Evolutionary conservation across 768 basidiomycete species (phyloP).

Genomic region (Leccinum pellstonianum): DNA sequence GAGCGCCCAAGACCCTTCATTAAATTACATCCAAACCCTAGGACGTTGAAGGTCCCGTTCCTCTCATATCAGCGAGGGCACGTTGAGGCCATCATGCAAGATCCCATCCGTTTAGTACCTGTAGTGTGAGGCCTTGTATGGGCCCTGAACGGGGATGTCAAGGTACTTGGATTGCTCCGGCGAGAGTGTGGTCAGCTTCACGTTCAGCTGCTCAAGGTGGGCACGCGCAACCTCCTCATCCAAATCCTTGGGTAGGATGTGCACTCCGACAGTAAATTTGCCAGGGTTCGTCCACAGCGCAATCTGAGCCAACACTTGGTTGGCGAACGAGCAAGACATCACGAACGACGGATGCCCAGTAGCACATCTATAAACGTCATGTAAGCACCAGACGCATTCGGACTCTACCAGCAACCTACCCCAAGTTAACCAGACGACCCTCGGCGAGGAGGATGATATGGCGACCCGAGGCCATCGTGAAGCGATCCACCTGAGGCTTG

Average conservation of each 20-base stretch:
- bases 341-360: constrained; percentile 99
- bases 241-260: constrained; percentile 97
- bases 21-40: constrained; percentile 45
- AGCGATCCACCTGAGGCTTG: constrained; percentile 99
- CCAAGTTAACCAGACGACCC: constrained; percentile 98
- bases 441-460: constrained; percentile 98
- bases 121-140: constrained; percentile 75
- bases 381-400: constrained; percentile 6
- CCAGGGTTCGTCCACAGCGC: constrained; percentile 93
- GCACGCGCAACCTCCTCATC: constrained; percentile 99
- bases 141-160: constrained; percentile 82
- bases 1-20: constrained; percentile 49
- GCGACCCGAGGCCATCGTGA: constrained; percentile 86
- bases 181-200: constrained; percentile 83
- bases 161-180: constrained; percentile 84
- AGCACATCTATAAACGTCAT: constrained; percentile 60
- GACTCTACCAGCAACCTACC: constrained; percentile 44
- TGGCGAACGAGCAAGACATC: constrained; percentile 99
- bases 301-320: constrained; percentile 98
- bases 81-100: constrained; percentile 69
- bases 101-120: constrained; percentile 36
- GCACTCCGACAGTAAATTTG: constrained; percentile 94
- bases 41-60: constrained; percentile 70
- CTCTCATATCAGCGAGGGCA: constrained; percentile 60
- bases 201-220: constrained; percentile 86